Evolutionary conservation across 177 flowering plant genomes (phyloP), one percentile per base, ranked within the genome.

Genomic region (Tripterygium wilfordii): DNA sequence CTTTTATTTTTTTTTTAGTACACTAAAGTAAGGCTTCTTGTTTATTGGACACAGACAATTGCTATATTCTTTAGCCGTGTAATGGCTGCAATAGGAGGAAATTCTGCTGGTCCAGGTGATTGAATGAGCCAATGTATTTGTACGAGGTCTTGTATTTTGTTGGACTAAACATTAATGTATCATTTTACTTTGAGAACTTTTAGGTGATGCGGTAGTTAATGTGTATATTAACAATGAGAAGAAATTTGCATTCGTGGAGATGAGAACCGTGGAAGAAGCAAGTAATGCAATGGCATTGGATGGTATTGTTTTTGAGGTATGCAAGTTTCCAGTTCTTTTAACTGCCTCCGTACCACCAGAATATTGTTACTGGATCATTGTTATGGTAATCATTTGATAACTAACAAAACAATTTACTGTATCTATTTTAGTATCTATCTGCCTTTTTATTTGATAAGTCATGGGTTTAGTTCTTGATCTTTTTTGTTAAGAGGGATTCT

Each of bases 241-340:
- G 71, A 88, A 88, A 59, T 88, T 88, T 64, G 96, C 96, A 39
- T 88, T 88, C 62, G 91, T 88, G 55, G 95, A 88, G 65, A 88
- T 88, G 96, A 76, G 95, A 63, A 64, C 91, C 17, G 96, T 88
- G 56, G 96, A 85, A 65, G 96, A 88, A 67, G 95, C 95, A 25
- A 83, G 91, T 48, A 88, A 88, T 67, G 96, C 96, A 25, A 88
- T 88, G 96, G 81, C 96, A 21, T 65, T 88, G 33, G 96, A 88
- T 58, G 96, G 96, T 38, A 85, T 88, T 30, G 66, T 77, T 12
- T 88, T 85, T 66, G 96, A 88, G 91, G 96, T 60, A 70, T 55
- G 62, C 13, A 21, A 21, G 15, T 36, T 5, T 56, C 7, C 17
- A 13, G 13, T 10, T 40, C 45, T 25, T 15, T 20, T 7, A 2